These are phyloP conservation scores for Colletotrichum chlorophyti DNA, from an alignment of 2,329 filamentous ascomycete species.

Conservation along the genomic window DNA sequence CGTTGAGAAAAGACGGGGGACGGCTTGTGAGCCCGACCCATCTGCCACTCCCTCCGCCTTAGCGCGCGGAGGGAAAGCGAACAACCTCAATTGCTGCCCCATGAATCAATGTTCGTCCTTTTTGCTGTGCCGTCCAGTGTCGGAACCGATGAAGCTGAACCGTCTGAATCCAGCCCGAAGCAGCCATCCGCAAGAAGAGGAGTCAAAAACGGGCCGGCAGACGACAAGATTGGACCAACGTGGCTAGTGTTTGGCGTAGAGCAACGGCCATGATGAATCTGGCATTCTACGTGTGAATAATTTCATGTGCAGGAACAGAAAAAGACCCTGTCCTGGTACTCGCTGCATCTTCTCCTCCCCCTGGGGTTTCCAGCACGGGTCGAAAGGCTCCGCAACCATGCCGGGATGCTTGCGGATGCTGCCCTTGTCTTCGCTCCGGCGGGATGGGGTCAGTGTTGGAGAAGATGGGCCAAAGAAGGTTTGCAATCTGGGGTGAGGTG, in stretches of 20 bases:
- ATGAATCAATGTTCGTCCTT: neutral
- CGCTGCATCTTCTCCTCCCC: conserved; percentile 1
- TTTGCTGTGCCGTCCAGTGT: neutral
- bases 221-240: neutral
- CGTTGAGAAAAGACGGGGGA: neutral
- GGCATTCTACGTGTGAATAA: neutral
- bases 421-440: neutral
- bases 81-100: neutral
- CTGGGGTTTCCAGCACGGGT: conserved; percentile 31
- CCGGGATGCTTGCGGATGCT: conserved; percentile 14
- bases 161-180: too few species aligned
- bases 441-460: neutral
- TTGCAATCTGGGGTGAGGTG: conserved; percentile 19
- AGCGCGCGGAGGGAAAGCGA: neutral
- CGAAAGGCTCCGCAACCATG: conserved; percentile 20
- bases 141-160: neutral
- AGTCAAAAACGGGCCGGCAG: conserved; percentile 1
- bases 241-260: neutral
- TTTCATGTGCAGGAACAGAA: neutral
- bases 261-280: neutral
- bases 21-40: neutral
- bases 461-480: conserved; percentile 15
- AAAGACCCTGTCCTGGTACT: neutral
- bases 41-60: neutral
- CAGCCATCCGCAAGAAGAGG: neutral